A percentile compares a stretch with the other conserved stretches of the same genome.
Conservation (phyloP, 73 alveolate species). For the Paramecium biaurelia region DNA sequence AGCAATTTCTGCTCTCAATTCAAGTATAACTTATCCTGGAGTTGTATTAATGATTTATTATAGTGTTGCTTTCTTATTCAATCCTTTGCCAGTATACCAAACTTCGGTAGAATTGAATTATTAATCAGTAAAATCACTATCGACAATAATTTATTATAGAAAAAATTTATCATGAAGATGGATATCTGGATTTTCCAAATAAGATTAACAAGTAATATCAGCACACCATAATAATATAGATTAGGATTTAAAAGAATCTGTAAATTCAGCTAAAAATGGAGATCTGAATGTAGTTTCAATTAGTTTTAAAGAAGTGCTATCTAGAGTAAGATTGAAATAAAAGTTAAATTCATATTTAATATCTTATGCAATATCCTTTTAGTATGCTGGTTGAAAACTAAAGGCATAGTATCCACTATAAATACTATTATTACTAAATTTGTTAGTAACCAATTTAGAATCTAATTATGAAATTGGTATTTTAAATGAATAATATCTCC, state of each 20-base stretch:
- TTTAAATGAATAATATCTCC: not conserved
- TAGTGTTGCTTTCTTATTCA: not conserved
- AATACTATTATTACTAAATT: not conserved
- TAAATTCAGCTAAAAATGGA: too few relatives aligned
- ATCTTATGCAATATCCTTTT: too few relatives aligned
- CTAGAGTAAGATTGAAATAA: not conserved
- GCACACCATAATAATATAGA: not conserved
- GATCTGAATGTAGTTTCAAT: not conserved
- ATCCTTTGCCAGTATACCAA: not conserved
- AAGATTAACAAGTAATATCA: not conserved
- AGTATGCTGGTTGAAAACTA: not conserved
- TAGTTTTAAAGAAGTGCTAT: not conserved
- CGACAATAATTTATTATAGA: not conserved
- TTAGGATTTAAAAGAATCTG: not conserved
- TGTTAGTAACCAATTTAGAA: not conserved
- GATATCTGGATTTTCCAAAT: not conserved
- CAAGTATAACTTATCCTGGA: not conserved
- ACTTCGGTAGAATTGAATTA: not conserved
- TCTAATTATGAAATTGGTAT: not conserved
- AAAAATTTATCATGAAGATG: not conserved
- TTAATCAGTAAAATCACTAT: not conserved
- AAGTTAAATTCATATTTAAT: not conserved
- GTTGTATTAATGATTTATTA: not conserved
- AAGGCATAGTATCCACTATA: not conserved
- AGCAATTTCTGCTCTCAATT: not conserved